Conservation (phyloP, 768 basidiomycete genomes). For the Obba rivulosa region DNA sequence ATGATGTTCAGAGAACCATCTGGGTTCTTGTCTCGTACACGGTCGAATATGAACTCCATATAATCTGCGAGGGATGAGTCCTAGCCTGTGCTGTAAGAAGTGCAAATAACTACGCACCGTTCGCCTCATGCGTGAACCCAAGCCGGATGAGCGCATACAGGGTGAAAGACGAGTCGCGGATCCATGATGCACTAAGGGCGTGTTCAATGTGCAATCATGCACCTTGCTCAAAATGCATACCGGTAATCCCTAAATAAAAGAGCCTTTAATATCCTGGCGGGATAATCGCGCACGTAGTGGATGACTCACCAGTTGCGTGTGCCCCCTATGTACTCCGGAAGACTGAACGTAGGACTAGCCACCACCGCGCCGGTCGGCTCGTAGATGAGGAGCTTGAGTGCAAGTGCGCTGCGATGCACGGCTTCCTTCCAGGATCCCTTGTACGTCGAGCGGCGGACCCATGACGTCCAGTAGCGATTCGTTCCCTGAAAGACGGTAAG, state of each 20-base stretch:
- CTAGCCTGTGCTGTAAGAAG: neutral
- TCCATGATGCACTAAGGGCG: slow-evolving; percentile 66
- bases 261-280: neutral
- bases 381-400: slow-evolving; percentile 87
- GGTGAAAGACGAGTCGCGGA: slow-evolving; percentile 95
- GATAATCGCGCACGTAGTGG: neutral
- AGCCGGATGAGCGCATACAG: slow-evolving; percentile 91
- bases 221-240: neutral
- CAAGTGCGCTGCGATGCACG: slow-evolving; percentile 88
- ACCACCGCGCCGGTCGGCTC: slow-evolving; percentile 94
- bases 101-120: slow-evolving; percentile 42
- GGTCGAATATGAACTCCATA: slow-evolving; percentile 87
- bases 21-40: slow-evolving; percentile 75
- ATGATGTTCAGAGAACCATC: slow-evolving; percentile 95
- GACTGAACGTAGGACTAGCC: slow-evolving; percentile 91
- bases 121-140: slow-evolving; percentile 91
- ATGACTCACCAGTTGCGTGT: slow-evolving; percentile 72
- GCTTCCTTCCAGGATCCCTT: slow-evolving; percentile 94
- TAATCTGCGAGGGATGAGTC: slow-evolving; percentile 45
- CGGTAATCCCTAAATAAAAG: slow-evolving; percentile 9
- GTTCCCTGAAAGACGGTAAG: slow-evolving; percentile 42
- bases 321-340: slow-evolving; percentile 90
- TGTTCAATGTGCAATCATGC: neutral
- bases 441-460: slow-evolving; percentile 89
- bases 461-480: slow-evolving; percentile 78